Evolutionary conservation across 1,139 yeast species (phyloP), one percentile per base, ranked within the genome.

Genomic region (Candida labiduridarum): DNA sequence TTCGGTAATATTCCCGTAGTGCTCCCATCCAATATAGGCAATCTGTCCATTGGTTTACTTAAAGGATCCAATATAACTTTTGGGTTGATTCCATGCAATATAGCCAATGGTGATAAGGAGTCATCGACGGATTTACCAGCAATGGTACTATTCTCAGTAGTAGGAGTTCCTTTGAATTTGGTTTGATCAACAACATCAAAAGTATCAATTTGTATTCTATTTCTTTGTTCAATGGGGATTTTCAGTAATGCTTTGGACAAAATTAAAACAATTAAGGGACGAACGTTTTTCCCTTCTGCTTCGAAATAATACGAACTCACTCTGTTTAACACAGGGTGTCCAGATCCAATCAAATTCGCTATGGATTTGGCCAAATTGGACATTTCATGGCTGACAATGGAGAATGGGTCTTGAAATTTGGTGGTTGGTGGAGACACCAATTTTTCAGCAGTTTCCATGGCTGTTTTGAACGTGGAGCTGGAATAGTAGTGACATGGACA

Each of bases 341-440:
- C 96, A 0, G 96, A 87, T 1, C 98, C 97, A 52, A 94, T 85
- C 52, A 94, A 77, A 31, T 79, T 74, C 45, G 96, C 96, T 55
- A 94, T 95, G 62, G 91, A 90, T 63, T 83, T 83, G 31, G 97
- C 97, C 61, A 94, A 72, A 41, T 83, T 84, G 18, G 94, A 86
- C 99, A 94, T 94, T 64, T 94, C 99, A 59, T 88, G 87, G 44
- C 96, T 87, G n/a, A 94, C 99, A 47, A 92, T 80, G 12, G 95
- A 85, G 54, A 94, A 84, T 10, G 99, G 99, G 67, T 94, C 97
- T 51, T 67, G 66, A 59, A 75, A 74, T 47, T 80, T 66, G 48
- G 81, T 72, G 22, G 75, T 64, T 39, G 73, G 70, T 0, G 97
- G 96, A 56, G 88, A 87, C 12, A 91, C 96, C 58, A 91, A 71